phyloP scores from a whole-genome alignment of 257 asterid genomes.

The Penstemon eatonii region DNA sequence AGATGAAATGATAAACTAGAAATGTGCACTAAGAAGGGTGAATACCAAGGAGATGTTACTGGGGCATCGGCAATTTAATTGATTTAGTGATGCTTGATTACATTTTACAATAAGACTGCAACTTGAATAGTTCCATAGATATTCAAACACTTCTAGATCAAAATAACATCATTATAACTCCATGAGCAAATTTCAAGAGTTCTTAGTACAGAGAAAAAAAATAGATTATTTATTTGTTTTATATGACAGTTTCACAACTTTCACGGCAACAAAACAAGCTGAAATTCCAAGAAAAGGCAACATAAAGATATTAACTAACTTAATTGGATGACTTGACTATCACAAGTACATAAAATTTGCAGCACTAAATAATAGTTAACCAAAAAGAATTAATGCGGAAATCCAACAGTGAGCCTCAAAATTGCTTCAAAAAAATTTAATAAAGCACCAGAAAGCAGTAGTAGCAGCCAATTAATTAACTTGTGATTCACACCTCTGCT shows the following conservation, averaged over 20 bases:
- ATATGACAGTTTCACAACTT: constrained; percentile 7
- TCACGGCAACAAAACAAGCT: constrained; percentile 5
- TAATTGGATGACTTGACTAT: constrained; percentile 15
- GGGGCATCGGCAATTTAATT: constrained; percentile 2
- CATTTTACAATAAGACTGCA: constrained; percentile 17
- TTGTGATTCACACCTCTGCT: constrained; percentile 68
- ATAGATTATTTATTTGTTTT: not conserved
- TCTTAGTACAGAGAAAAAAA: constrained; percentile 6
- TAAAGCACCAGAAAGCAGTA: constrained; percentile 12
- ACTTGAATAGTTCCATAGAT: not conserved
- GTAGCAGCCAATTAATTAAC: constrained; percentile 20
- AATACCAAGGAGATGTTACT: not conserved
- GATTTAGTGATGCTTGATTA: not conserved
- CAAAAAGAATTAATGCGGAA: not conserved
- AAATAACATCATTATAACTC: constrained; percentile 18
- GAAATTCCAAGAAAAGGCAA: constrained; percentile 3
- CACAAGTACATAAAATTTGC: constrained; percentile 11
- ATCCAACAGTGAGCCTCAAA: not conserved
- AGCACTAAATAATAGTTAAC: constrained; percentile 12
- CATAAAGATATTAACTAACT: constrained; percentile 3
- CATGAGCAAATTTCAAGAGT: constrained; percentile 20
- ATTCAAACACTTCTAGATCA: constrained; percentile 2
- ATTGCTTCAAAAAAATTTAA: not conserved
- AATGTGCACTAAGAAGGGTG: not conserved
- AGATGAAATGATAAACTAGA: not conserved